Evolutionary conservation across 768 basidiomycete species (phyloP), one percentile per base, ranked within the genome.

Genomic region (Mycena belliarum): DNA sequence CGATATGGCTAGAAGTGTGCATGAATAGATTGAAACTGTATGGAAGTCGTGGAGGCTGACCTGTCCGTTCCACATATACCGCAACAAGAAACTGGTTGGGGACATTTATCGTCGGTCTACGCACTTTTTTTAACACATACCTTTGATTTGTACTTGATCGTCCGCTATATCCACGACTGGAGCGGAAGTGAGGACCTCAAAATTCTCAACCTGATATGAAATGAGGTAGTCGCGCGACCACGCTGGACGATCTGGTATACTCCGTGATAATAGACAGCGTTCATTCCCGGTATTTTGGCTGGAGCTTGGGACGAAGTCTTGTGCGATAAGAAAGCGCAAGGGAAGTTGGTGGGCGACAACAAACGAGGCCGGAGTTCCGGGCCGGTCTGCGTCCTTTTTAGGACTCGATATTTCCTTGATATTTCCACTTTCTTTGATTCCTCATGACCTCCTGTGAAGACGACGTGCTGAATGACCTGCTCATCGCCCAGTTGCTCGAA

Each of bases 11-110:
- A 16, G 35, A 42, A 47, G 1, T 6, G 16, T 45, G 47, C 44
- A 32, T 32, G 7, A 52, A 49, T 16, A 37, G 10, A 20, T 43
- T 9, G 24, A 35, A 14, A 35, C 33, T 14, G 15, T 0, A 7
- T 38, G 37, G 24, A 24, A 28, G 29, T 37, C 12, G 8, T 28
- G 9, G 84, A 38, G 82, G n/a, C n/a, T 64, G 78, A 86, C 66
- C 74, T 83, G 66, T 89, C 88, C 14, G 87, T 89, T 41, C 87
- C 87, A 64, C 87, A 89, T 21, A 89, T 81, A 1, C 62, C 62
- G 45, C 62, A 63, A 25, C 41, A 42, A 51, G 62, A 60, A 50
- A 55, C 53, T 53, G 42, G 20, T 40, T 14, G 77, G 59, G 71
- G 63, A 24, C 74, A 74, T 75, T 53, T 20, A 57, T 23, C 51